Percentiles rank a stretch among this genome's conserved stretches.
Evolutionary conservation across 192 early-diverging fungal genomes (phyloP).

Genomic region (Podila verticillata): DNA sequence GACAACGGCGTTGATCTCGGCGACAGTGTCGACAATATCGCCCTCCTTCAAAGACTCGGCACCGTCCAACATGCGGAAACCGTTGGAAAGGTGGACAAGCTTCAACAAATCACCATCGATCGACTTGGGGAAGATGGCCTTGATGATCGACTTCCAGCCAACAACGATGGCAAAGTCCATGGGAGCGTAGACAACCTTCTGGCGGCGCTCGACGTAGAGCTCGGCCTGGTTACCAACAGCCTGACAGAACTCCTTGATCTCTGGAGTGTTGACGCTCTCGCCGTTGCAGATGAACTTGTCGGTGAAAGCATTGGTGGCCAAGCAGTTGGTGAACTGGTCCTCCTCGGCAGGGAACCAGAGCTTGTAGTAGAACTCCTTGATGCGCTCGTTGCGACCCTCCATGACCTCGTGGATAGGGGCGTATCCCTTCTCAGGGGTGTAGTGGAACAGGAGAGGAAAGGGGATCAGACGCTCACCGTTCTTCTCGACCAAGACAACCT

Average conservation of each 20-base stretch:
- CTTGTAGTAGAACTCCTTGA: constrained; percentile 87
- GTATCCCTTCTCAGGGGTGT: constrained; percentile 79
- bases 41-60: constrained; percentile 78
- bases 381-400: constrained; percentile 84
- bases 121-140: constrained; percentile 91
- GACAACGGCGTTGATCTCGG: constrained; percentile 85
- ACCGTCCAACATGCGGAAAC: constrained; percentile 85
- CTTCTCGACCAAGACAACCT: constrained; percentile 74
- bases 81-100: constrained; percentile 94
- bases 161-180: constrained; percentile 97
- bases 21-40: constrained; percentile 86
- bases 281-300: constrained; percentile 73
- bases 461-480: constrained; percentile 71
- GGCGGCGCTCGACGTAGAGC: constrained; percentile 75
- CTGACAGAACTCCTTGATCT: constrained; percentile 80
- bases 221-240: constrained; percentile 80
- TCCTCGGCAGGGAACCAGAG: constrained; percentile 78
- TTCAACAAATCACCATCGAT: constrained; percentile 94
- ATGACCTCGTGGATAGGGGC: constrained; percentile 90
- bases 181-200: constrained; percentile 77
- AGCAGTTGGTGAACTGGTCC: constrained; percentile 53
- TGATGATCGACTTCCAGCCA: constrained; percentile 90
- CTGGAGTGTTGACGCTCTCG: constrained; percentile 66
- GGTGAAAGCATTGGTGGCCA: constrained; percentile 64
- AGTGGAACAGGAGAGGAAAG: constrained; percentile 83